A percentile compares a stretch with the other conserved stretches of the same genome.
Evolutionary conservation across 2,329 filamentous ascomycete genomes (phyloP).

Genomic region (Fusarium beomiforme): DNA sequence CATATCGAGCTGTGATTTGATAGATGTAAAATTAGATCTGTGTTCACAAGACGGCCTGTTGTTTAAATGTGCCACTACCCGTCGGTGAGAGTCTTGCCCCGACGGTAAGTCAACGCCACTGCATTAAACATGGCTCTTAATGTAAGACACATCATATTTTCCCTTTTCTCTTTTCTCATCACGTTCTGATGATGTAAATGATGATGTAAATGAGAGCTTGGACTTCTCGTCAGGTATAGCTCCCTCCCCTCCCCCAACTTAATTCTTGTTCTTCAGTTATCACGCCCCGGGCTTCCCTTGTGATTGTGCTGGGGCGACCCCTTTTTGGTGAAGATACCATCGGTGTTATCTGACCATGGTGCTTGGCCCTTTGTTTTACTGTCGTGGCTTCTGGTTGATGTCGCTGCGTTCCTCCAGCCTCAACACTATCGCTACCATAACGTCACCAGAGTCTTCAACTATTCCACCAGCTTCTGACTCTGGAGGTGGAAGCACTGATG

Average conservation of each 20-base stretch:
- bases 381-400: too few relatives aligned
- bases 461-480: too few relatives aligned
- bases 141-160: background rate
- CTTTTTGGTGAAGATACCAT: too few relatives aligned
- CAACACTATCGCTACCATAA: too few relatives aligned
- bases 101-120: background rate
- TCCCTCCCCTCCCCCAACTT: background rate
- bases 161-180: background rate
- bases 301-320: background rate
- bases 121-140: background rate
- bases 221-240: background rate
- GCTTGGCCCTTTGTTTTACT: too few relatives aligned
- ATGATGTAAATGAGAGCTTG: background rate
- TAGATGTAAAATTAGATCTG: background rate
- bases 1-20: background rate
- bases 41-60: background rate
- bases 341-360: too few relatives aligned
- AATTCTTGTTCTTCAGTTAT: background rate
- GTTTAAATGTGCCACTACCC: background rate
- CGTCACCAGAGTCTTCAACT: too few relatives aligned
- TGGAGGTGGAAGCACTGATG: too few relatives aligned
- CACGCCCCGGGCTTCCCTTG: background rate
- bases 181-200: background rate
- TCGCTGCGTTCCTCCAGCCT: too few relatives aligned
- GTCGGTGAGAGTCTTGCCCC: background rate